phyloP scores from a whole-genome alignment of 768 basidiomycete genomes.

The Lactifluus echinatus region DNA sequence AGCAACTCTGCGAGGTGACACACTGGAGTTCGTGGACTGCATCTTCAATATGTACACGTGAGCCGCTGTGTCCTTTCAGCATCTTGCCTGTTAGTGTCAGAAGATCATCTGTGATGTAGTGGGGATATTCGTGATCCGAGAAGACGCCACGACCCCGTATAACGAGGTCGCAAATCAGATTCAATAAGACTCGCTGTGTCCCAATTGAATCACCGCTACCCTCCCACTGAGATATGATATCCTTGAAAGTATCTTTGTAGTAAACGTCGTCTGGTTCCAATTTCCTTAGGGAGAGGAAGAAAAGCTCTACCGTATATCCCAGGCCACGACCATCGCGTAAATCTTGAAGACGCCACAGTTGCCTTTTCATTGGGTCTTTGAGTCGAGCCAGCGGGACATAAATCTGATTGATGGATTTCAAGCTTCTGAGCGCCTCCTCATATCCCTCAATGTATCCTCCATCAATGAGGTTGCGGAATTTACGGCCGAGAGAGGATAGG shows the following conservation, averaged over 20 bases:
- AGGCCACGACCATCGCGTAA: background rate
- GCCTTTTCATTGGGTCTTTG: background rate
- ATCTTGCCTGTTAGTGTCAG: background rate
- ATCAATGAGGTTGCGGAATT: background rate
- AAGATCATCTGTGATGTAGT: background rate
- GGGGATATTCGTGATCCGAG: background rate
- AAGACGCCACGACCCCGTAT: background rate
- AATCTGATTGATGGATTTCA: background rate
- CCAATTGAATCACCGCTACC: background rate
- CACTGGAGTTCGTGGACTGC: background rate
- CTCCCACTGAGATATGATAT: background rate
- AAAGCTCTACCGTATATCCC: background rate
- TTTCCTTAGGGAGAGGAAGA: slow-evolving; percentile 4
- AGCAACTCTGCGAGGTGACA: background rate
- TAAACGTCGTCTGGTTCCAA: background rate
- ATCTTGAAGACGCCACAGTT: slow-evolving; percentile 6
- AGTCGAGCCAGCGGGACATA: background rate
- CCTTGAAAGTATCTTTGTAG: background rate
- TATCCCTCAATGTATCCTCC: background rate
- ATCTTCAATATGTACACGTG: background rate
- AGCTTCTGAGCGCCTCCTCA: background rate
- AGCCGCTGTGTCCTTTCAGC: background rate
- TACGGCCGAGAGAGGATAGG: background rate
- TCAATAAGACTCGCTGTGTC: background rate
- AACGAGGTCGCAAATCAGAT: slow-evolving; percentile 3